Evolutionary conservation across 148 eudicot genomes (phyloP).

Genomic region (Salicornia ramosissima): DNA sequence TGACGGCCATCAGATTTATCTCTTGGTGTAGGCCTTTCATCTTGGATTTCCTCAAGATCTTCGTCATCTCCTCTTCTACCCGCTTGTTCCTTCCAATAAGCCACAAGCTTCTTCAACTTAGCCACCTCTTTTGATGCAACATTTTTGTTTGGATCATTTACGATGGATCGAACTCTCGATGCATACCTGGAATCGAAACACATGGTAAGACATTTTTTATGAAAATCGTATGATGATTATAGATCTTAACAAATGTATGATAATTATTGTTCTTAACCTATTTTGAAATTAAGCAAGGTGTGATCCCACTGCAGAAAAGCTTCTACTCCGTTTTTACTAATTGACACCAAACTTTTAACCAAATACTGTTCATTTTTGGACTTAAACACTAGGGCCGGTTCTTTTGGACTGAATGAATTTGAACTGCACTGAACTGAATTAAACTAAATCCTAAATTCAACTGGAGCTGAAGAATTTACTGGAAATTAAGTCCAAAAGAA

Average conservation of each 20-base stretch:
- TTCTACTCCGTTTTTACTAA: too few relatives aligned
- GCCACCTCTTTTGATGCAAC: slow-evolving; percentile 93
- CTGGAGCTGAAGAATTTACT: too few relatives aligned
- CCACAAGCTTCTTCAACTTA: slow-evolving; percentile 72
- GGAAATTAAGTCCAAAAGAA: too few relatives aligned
- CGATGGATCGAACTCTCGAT: slow-evolving; percentile 88
- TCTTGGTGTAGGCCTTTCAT: slow-evolving; percentile 49
- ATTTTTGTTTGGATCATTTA: slow-evolving; percentile 91
- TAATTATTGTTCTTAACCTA: too few relatives aligned
- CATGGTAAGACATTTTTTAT: neutral
- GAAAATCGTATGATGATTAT: too few relatives aligned
- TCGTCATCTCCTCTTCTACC: slow-evolving; percentile 89
- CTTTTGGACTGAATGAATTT: too few relatives aligned
- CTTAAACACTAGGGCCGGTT: too few relatives aligned
- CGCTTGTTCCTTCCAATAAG: slow-evolving; percentile 93
- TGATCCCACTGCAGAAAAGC: neutral
- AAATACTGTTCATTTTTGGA: neutral
- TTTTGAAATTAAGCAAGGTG: too few relatives aligned
- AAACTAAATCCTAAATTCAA: too few relatives aligned
- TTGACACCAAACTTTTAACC: neutral
- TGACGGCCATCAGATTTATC: slow-evolving; percentile 65
- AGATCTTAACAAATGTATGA: too few relatives aligned
- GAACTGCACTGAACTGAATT: too few relatives aligned
- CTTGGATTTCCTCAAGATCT: slow-evolving; percentile 91
- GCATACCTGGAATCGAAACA: slow-evolving; percentile 59